These are phyloP conservation scores for Gryganskiella cystojenkinii DNA, from an alignment of 192 early-diverging fungal genomes.

Conservation along the genomic window DNA sequence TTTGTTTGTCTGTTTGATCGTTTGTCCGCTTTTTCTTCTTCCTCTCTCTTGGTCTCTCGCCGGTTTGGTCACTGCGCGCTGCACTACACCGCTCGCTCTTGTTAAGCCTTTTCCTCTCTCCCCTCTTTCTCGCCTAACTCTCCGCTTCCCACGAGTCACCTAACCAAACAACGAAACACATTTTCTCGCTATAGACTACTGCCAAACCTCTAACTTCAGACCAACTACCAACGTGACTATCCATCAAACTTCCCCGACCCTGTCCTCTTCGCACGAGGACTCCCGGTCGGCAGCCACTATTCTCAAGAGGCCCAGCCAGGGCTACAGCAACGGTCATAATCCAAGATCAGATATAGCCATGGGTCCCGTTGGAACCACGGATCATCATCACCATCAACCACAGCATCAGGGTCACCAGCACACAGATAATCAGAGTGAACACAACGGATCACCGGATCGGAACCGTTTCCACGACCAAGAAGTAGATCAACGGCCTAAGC, in stretches of 20 bases:
- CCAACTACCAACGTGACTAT: too few relatives aligned
- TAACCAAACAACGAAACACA: too few relatives aligned
- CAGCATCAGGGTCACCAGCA: too few relatives aligned
- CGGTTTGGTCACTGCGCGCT: too few relatives aligned
- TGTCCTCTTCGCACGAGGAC: neutral
- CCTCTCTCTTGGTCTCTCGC: neutral
- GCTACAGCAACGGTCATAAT: conserved; percentile 5
- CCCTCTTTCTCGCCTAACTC: too few relatives aligned
- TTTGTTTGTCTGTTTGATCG: neutral
- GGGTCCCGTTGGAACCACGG: conserved; percentile 14
- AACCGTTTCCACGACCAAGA: neutral
- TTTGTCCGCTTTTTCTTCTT: neutral
- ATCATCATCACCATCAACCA: too few relatives aligned
- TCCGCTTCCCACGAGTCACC: too few relatives aligned
- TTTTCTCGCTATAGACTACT: too few relatives aligned
- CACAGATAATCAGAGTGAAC: too few relatives aligned
- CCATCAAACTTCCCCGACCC: neutral
- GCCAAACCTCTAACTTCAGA: too few relatives aligned
- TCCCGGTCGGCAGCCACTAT: neutral
- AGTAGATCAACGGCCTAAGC: neutral
- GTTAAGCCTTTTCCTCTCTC: too few relatives aligned
- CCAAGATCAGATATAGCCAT: neutral
- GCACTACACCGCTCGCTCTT: too few relatives aligned
- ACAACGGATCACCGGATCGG: neutral
- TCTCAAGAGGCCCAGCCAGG: neutral